These are phyloP conservation scores for Lactifluus subvellereus DNA, from an alignment of 768 basidiomycete species.

Conservation along the genomic window DNA sequence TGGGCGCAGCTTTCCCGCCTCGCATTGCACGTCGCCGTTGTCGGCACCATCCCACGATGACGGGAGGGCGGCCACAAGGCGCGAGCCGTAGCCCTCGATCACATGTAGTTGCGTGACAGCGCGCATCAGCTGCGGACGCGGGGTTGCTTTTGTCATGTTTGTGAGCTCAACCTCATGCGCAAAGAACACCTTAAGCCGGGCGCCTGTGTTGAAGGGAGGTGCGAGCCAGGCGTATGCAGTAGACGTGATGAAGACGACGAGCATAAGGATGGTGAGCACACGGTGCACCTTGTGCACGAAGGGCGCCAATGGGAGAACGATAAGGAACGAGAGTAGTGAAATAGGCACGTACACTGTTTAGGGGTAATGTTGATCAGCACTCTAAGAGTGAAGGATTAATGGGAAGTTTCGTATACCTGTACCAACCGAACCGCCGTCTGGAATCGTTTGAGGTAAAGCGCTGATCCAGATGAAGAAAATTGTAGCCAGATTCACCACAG, in stretches of 20 bases:
- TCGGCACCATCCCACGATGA: slow-evolving; percentile 38
- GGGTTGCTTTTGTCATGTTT: neutral
- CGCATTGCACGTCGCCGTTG: slow-evolving; percentile 31
- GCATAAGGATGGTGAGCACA: slow-evolving; percentile 33
- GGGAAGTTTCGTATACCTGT: slow-evolving; percentile 38
- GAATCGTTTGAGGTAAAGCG: slow-evolving; percentile 50
- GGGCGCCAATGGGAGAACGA: slow-evolving; percentile 56
- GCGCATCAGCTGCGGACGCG: slow-evolving; percentile 27
- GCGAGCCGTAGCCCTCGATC: slow-evolving; percentile 38
- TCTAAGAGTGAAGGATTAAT: neutral
- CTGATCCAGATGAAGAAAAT: slow-evolving; percentile 38
- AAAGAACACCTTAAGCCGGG: slow-evolving; percentile 70
- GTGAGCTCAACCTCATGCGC: slow-evolving; percentile 50
- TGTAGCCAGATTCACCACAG: slow-evolving; percentile 47
- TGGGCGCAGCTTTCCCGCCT: slow-evolving; percentile 22
- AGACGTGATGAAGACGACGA: slow-evolving; percentile 36
- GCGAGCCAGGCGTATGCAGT: slow-evolving; percentile 40
- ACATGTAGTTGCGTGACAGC: slow-evolving; percentile 43
- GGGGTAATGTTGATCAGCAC: neutral
- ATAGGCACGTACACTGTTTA: slow-evolving; percentile 45
- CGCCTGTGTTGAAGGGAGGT: slow-evolving; percentile 55
- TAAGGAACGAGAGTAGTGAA: slow-evolving; percentile 43
- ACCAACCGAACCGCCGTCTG: slow-evolving; percentile 51
- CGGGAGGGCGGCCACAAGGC: slow-evolving; percentile 45
- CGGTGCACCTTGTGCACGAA: slow-evolving; percentile 52